These are phyloP conservation scores for Calophaca sinica DNA, from an alignment of 306 rosid genomes.

Conservation along the genomic window DNA sequence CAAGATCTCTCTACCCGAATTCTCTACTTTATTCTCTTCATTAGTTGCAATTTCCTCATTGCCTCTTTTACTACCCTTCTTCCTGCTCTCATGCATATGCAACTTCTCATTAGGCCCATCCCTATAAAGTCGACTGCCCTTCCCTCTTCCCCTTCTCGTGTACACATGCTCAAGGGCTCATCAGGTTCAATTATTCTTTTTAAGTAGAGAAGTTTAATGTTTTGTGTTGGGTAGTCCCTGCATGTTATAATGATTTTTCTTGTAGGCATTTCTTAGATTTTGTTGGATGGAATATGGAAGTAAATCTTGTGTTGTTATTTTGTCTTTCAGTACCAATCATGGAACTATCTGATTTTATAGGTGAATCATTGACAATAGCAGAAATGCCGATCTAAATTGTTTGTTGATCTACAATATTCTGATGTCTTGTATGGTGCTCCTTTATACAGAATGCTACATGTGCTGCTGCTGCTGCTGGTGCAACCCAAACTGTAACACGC, in stretches of 20 bases:
- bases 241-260: neutral
- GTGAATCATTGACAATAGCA: neutral
- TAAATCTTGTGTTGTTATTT: neutral
- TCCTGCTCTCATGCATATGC: neutral
- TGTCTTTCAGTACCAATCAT: slow-evolving; percentile 5
- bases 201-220: slow-evolving; percentile 11
- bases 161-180: neutral
- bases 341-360: neutral
- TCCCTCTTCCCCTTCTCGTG: neutral
- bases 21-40: slow-evolving; percentile 8
- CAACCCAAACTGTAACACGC: slow-evolving; percentile 69
- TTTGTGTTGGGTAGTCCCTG: slow-evolving; percentile 20
- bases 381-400: slow-evolving; percentile 1
- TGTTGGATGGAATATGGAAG: slow-evolving; percentile 20
- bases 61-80: neutral
- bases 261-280: slow-evolving; percentile 1
- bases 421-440: slow-evolving; percentile 34
- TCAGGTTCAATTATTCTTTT: neutral
- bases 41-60: slow-evolving; percentile 7
- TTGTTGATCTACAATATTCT: slow-evolving; percentile 30
- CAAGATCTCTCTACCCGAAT: neutral
- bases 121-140: neutral
- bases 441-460: slow-evolving; percentile 71
- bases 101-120: slow-evolving; percentile 11
- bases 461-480: slow-evolving; percentile 53